Evolutionary conservation across 495 filamentous ascomycete species (phyloP).

Genomic region (Aspergillus indologenus): DNA sequence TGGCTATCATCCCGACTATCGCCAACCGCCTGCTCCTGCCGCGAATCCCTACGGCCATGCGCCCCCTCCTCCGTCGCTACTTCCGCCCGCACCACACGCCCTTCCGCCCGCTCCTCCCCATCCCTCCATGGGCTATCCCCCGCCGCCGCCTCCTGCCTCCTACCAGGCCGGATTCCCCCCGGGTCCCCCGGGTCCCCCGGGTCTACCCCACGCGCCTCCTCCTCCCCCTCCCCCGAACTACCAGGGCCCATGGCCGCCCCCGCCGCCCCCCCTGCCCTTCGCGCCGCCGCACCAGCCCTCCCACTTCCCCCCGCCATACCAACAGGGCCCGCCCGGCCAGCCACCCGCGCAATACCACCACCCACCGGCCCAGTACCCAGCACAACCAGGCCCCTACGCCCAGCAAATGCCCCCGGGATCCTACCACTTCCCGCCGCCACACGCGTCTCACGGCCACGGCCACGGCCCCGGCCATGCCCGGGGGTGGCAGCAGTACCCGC

Average conservation of each 20-base stretch:
- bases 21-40: not conserved
- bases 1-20: not conserved
- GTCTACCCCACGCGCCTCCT: constrained; percentile 17
- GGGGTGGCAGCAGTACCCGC: not conserved
- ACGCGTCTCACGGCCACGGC: constrained; percentile 5
- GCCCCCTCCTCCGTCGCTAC: constrained; percentile 19
- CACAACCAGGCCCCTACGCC: no score
- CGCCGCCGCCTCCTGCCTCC: constrained; percentile 24
- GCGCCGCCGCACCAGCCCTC: constrained; percentile 8
- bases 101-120: constrained; percentile 20
- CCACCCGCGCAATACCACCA: no score
- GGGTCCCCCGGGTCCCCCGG: constrained; percentile 14
- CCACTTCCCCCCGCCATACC: constrained; percentile 38
- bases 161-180: constrained; percentile 16
- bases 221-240: constrained; percentile 27
- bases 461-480: no score
- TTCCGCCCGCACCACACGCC: constrained; percentile 15
- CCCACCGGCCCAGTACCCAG: not conserved
- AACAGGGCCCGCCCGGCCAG: constrained; percentile 26
- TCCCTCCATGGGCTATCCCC: constrained; percentile 24
- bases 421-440: constrained; percentile 39
- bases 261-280: constrained; percentile 27
- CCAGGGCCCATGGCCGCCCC: constrained; percentile 29
- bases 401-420: constrained; percentile 38
- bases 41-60: not conserved